phyloP scores from a whole-genome alignment of 371 early-diverging fungal genomes.

The Funneliformis caledonium region DNA sequence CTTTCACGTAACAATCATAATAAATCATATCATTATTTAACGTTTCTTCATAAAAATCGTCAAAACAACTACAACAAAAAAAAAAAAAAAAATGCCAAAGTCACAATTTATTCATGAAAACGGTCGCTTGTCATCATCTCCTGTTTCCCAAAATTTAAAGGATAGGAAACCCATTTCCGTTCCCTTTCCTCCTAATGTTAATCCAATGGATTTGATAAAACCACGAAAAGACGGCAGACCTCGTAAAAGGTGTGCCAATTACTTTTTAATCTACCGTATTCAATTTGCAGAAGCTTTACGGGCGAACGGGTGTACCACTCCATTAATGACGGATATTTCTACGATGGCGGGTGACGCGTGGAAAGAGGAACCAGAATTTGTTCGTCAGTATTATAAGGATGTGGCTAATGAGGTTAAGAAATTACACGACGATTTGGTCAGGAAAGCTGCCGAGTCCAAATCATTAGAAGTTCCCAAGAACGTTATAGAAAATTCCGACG shows the following conservation, averaged over 20 bases:
- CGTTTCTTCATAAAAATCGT: background rate
- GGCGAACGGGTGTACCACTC: background rate
- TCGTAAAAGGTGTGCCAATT: background rate
- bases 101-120: background rate
- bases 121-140: background rate
- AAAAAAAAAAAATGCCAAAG: slow-evolving; percentile 1
- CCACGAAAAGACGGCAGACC: background rate
- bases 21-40: background rate
- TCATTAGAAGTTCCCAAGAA: background rate
- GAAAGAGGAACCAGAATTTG: slow-evolving; percentile 31
- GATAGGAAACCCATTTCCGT: background rate
- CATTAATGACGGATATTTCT: slow-evolving; percentile 14
- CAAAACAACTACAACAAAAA: too few species aligned
- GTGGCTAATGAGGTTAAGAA: slow-evolving; percentile 30
- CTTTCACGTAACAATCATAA: background rate
- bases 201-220: background rate
- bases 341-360: slow-evolving; percentile 30
- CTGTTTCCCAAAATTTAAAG: background rate
- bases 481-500: background rate
- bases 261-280: slow-evolving; percentile 18
- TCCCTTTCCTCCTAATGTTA: slow-evolving; percentile 14
- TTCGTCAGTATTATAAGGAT: slow-evolving; percentile 20
- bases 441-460: background rate
- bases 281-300: slow-evolving; percentile 14
- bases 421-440: background rate